Evolutionary conservation across 2,329 filamentous ascomycete species (phyloP).

Genomic region (Basipetospora chlamydospora): DNA sequence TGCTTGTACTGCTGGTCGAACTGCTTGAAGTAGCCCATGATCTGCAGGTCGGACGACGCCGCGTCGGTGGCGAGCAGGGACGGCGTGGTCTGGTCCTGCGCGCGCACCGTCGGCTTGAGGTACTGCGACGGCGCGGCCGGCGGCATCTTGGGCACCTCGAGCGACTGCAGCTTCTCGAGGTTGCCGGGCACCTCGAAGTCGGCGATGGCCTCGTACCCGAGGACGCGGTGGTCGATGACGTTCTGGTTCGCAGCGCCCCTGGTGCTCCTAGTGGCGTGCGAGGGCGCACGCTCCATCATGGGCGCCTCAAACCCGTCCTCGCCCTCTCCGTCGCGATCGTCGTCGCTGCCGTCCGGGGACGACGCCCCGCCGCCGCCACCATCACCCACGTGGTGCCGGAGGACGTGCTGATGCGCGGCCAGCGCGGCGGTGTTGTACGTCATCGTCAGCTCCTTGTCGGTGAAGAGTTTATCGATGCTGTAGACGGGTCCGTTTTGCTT

Average conservation of each 20-base stretch:
- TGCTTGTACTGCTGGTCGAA: conserved; percentile 38
- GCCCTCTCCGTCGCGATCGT: conserved; percentile 34
- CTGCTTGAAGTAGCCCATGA: conserved; percentile 43
- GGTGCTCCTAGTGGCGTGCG: conserved; percentile 49
- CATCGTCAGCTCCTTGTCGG: conserved; percentile 53
- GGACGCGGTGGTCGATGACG: conserved; percentile 40
- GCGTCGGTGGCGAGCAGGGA: conserved; percentile 35
- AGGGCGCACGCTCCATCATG: conserved; percentile 48
- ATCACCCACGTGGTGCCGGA: conserved; percentile 42
- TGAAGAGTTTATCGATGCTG: conserved; percentile 56
- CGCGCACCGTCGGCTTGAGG: conserved; percentile 40
- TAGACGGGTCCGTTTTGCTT: conserved; percentile 46
- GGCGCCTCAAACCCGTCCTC: conserved; percentile 31
- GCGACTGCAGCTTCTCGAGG: conserved; percentile 38
- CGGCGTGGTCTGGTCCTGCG: conserved; percentile 41
- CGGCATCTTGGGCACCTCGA: conserved; percentile 43
- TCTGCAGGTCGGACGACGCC: conserved; percentile 37
- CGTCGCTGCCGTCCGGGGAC: conserved; percentile 38
- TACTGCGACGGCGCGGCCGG: conserved; percentile 42
- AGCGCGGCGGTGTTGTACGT: conserved; percentile 49
- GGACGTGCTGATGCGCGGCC: conserved; percentile 46
- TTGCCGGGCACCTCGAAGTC: conserved; percentile 45
- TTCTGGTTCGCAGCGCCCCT: conserved; percentile 38
- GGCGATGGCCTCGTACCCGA: conserved; percentile 44
- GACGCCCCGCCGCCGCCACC: conserved; percentile 20